Base-by-base conservation (phyloP, 305 asterid genomes). In the Petunia hybrid region DNA sequence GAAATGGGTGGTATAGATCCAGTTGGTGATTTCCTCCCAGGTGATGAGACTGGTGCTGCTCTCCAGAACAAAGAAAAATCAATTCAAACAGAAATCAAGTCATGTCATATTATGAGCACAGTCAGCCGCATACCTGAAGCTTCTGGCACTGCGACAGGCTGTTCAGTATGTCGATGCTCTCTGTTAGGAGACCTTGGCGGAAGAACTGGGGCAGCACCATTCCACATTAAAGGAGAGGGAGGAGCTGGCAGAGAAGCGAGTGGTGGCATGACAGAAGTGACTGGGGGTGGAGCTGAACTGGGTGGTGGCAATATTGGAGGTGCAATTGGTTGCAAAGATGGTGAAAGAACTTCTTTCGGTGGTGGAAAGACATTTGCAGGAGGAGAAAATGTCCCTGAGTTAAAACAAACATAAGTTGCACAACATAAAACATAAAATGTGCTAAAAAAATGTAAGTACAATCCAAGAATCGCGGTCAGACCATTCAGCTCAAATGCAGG, bases 91-190 rank as follows among this genome's bases (percentile, higher is more conserved):
- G 68, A 68, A 51, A 66, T 65, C 22, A 35, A 63, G 46, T 3
- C 77, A 87, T 31, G 42, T 81, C 55, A 83, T 41, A 78, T 6
- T 76, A 82, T 70, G 67, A 60, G 51, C 55, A 75, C 62, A 82
- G 57, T 74, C 76, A 80, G 76, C 85, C 70, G 60, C 74, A 69
- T 88, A 95, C 99, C 98, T 85, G 97, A 92, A 62, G 89, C 84
- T 80, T 86, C 87, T 60, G 85, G 91, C 60, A 78, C 79, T 69
- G 82, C 35, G 5, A 90, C 88, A 84, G 94, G 87, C 82, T 60
- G 83, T 65, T 75, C 85, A 13, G 77, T 51, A 43, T 39, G 81
- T 76, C 35, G 83, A 61, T 88, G 88, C 35, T 76, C 73, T 63
- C 68, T 76, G 39, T 87, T 77, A 64, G 89, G 83, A 60, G 86